Evolutionary conservation across 78 protist species (phyloP).

Genomic region (Salpingoeca rosetta): DNA sequence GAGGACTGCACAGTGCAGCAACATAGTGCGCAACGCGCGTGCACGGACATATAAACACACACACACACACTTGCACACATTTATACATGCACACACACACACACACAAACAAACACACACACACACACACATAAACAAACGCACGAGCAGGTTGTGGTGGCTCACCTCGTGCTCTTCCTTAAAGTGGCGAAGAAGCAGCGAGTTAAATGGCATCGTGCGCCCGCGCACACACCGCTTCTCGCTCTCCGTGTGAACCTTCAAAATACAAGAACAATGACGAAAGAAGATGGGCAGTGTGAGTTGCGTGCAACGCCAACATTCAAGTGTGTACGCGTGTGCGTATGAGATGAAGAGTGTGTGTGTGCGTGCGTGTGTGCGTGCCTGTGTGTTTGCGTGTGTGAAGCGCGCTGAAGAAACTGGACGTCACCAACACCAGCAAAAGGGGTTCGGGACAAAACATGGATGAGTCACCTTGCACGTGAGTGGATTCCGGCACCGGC

Average conservation of each 20-base stretch:
- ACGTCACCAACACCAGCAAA: neutral
- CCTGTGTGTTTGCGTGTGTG: neutral
- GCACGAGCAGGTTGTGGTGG: neutral
- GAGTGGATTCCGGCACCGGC: too few relatives aligned
- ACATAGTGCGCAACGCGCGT: too few relatives aligned
- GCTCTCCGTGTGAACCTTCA: neutral
- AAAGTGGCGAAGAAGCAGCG: neutral
- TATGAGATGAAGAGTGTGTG: neutral
- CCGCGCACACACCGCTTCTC: neutral
- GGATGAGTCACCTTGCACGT: neutral
- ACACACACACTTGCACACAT: too few relatives aligned
- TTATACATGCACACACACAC: too few relatives aligned
- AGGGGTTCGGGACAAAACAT: neutral
- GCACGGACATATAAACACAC: too few relatives aligned
- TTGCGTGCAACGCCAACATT: neutral
- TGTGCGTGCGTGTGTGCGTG: neutral
- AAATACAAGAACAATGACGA: neutral
- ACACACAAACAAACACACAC: neutral
- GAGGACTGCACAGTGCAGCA: too few relatives aligned
- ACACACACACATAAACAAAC: neutral
- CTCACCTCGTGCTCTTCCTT: neutral
- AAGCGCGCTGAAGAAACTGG: neutral
- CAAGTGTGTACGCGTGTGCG: neutral
- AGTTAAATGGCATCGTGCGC: neutral
- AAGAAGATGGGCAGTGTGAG: neutral